Percentiles rank a stretch among this genome's conserved stretches.
Evolutionary conservation across 768 basidiomycete species (phyloP).

Genomic region (Ramaria rubella): DNA sequence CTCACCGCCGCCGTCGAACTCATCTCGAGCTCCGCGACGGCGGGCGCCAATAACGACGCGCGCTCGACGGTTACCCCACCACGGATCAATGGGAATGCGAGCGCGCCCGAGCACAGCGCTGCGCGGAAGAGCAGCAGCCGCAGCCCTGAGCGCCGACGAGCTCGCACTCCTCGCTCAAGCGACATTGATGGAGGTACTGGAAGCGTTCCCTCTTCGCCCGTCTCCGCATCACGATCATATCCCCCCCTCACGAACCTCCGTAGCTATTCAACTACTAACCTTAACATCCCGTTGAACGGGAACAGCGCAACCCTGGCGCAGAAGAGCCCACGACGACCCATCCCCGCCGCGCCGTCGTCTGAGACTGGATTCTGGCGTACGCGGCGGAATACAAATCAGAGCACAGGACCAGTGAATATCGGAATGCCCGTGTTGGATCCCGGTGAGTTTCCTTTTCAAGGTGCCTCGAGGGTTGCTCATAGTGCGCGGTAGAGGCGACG

Average conservation of each 20-base stretch:
- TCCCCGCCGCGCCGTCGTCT: background rate
- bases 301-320: background rate
- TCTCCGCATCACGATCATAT: background rate
- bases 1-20: constrained; percentile 8
- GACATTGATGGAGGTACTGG: background rate
- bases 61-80: background rate
- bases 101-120: background rate
- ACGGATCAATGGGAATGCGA: background rate
- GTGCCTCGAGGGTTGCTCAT: background rate
- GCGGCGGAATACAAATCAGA: background rate
- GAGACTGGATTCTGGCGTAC: background rate
- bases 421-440: constrained; percentile 44
- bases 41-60: background rate
- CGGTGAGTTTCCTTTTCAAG: constrained; percentile 36
- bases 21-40: background rate
- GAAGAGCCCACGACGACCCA: constrained; percentile 1
- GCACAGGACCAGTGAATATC: constrained; percentile 6
- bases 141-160: background rate
- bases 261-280: background rate
- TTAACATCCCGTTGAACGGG: background rate
- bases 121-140: background rate
- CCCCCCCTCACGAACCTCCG: background rate
- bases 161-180: background rate
- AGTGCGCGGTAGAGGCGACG: constrained; percentile 45
- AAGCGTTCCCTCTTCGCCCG: background rate